Base-by-base conservation (phyloP, 1,284 basidiomycete genomes). In the Trametes hirsuta region DNA sequence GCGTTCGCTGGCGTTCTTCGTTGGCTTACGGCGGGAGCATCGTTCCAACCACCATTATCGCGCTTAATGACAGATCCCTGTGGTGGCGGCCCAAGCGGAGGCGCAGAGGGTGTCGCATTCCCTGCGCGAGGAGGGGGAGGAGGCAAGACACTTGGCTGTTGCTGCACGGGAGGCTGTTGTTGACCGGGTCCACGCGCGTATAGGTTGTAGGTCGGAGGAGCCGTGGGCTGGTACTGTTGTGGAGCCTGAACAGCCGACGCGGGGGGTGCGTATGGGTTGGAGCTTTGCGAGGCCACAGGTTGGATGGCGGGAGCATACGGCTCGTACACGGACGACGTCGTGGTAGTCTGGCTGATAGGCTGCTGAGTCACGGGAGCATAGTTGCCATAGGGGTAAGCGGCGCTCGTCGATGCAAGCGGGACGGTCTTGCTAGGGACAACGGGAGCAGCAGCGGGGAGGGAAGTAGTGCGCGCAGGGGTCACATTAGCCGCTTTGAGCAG, bases 1-100 rank as follows among this genome's bases (percentile, higher is more conserved):
- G 81, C 70, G 1, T 83, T 77, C 40, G 80, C 79, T 1, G 87
- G 81, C 1, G 82, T 82, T 53, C 87, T 86, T 51, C 81, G 77
- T 12, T 79, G 72, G 6, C 77, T 64, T 14, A 82, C 67, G 4
- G 78, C 75, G 2, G 94, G 94, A 0, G 92, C 86, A 69, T 98
- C 96, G 71, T 98, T 98, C 95, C 95, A 98, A 0, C 93, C 94
- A 10, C 87, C 84, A 45, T 88, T 87, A 61, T 91, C 90, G 37
- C 85, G 83, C 66, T 86, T 88, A 24, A 77, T 69, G 4, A 78
- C 80, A 3, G 78, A 76, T 3, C 78, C 76, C 46, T 74, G 74
- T 48, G 80, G 67, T 34, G 69, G 69, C 63, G 64, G 61, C 67
- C 70, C 48, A 67, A 62, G 68, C 63, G 61, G 70, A 61, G 65